A percentile compares a stretch with the other conserved stretches of the same genome.
phyloP scores from a whole-genome alignment of 352 stramenopile genomes.

The Phytopythium ostracodes region DNA sequence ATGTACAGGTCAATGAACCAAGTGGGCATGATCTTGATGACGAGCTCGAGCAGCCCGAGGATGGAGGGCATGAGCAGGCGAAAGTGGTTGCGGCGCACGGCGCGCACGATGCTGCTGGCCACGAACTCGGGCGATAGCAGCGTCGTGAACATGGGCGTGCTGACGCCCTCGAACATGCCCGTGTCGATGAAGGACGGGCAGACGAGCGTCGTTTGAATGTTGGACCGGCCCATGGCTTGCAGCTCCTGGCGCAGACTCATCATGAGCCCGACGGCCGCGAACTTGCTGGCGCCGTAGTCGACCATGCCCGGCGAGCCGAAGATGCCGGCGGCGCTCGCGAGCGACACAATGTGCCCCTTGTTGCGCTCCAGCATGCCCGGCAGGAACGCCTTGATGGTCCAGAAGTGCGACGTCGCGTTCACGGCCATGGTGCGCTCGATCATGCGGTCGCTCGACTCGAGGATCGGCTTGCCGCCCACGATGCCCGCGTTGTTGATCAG shows the following conservation, averaged over 20 bases:
- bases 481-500: constrained; percentile 55
- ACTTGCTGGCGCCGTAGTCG: constrained; percentile 56
- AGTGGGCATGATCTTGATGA: constrained; percentile 32
- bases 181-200: constrained; percentile 60
- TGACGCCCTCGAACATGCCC: constrained; percentile 63
- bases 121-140: constrained; percentile 46
- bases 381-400: constrained; percentile 45
- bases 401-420: constrained; percentile 48
- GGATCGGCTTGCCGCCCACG: constrained; percentile 32
- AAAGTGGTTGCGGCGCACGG: constrained; percentile 45
- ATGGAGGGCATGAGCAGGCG: constrained; percentile 32
- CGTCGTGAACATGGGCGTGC: constrained; percentile 25
- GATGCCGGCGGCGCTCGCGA: constrained; percentile 41
- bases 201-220: constrained; percentile 47
- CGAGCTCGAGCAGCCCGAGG: constrained; percentile 25
- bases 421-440: constrained; percentile 46
- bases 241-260: constrained; percentile 47
- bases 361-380: constrained; percentile 35
- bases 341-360: constrained; percentile 44
- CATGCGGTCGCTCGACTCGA: constrained; percentile 35
- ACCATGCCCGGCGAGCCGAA: constrained; percentile 43
- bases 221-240: constrained; percentile 25
- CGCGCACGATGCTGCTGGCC: constrained; percentile 37
- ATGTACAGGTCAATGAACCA: constrained; percentile 34
- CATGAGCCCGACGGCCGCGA: constrained; percentile 37